Evolutionary conservation across 2,329 filamentous ascomycete species (phyloP), one percentile per base, ranked within the genome.

Genomic region (Exophiala calicioides): DNA sequence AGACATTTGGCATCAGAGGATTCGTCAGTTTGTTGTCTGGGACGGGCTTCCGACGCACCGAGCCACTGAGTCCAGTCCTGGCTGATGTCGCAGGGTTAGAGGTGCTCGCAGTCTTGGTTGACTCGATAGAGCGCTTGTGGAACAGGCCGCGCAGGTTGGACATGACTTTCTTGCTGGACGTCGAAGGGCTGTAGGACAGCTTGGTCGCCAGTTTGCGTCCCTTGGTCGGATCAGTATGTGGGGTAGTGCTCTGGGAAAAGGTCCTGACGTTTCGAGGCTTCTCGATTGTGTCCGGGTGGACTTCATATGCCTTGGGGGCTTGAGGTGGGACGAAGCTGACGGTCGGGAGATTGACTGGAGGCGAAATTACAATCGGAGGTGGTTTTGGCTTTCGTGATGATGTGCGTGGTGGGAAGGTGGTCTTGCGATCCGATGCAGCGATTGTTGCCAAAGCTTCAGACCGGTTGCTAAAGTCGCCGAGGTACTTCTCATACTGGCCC

Each of bases 111-210:
- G 36, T 18, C 15, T 31, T 21, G 2, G 39, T 24, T 3, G 47
- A 50, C 4, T 61, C 55, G 16, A 44, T 32, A 3, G 55, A 54
- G 5, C 49, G 53, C 47, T 61, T 62, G 40, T 61, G 55, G 38
- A 62, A 60, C 3, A 61, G 44, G 10, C 55, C 58, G 16, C 51
- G 49, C 19, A 61, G 40, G 37, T 57, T 59, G n/a, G 53, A 59
- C 5, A 58, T 52, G 16, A 57, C 49, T n/a, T 55, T 58, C 46
- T 58, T 61, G 26, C 53, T 53, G 18, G 44, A 44, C 3, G 57
- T 52, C 12, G 52, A 52, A 4, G 42, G 44, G 37, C 30, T 57
- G 44, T 46, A 53, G 35, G 40, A 36, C 48, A 54, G 42, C 35
- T 41, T 53, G 36, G 27, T 42, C 26, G 36, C 34, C n/a, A 36